A percentile compares a stretch with the other conserved stretches of the same genome.
Evolutionary conservation across 2,329 filamentous ascomycete genomes (phyloP).

Genomic region (Aspergillus sp.): DNA sequence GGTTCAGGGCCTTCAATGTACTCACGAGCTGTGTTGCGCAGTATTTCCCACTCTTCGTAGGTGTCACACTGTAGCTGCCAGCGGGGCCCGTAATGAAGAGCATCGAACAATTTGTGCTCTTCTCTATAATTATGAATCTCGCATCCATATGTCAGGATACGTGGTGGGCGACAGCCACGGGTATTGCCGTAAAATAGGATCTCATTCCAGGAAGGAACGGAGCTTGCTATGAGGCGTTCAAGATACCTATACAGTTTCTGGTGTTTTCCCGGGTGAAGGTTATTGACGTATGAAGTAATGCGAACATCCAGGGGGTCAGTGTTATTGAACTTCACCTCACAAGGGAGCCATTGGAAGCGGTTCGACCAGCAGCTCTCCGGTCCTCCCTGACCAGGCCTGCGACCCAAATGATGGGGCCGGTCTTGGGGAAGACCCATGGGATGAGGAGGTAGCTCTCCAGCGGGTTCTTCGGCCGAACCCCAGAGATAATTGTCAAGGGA

Average conservation of each 20-base stretch:
- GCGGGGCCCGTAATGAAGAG: neutral
- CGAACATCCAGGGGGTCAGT: neutral
- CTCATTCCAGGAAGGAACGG: slow-evolving; percentile 10
- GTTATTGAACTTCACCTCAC: slow-evolving; percentile 5
- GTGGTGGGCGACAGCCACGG: slow-evolving; percentile 4
- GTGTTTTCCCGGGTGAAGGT: neutral
- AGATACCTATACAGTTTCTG: neutral
- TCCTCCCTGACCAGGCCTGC: neutral
- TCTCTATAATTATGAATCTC: neutral
- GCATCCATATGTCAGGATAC: slow-evolving; percentile 11
- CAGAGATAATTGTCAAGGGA: neutral
- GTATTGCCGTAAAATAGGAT: slow-evolving; percentile 8
- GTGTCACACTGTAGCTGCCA: neutral
- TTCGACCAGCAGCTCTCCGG: slow-evolving; percentile 13
- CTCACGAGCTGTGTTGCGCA: neutral
- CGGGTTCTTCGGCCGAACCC: neutral
- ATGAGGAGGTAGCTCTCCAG: neutral
- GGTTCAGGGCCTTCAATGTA: neutral
- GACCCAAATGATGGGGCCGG: neutral
- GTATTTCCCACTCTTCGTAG: neutral
- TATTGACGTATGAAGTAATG: neutral
- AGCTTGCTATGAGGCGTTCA: slow-evolving; percentile 2
- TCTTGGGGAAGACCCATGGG: neutral
- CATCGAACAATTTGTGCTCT: neutral
- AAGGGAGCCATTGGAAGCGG: slow-evolving; percentile 16